These are phyloP conservation scores for Pestalotiopsis sp. DNA, from an alignment of 2,329 filamentous ascomycete genomes.

Conservation along the genomic window DNA sequence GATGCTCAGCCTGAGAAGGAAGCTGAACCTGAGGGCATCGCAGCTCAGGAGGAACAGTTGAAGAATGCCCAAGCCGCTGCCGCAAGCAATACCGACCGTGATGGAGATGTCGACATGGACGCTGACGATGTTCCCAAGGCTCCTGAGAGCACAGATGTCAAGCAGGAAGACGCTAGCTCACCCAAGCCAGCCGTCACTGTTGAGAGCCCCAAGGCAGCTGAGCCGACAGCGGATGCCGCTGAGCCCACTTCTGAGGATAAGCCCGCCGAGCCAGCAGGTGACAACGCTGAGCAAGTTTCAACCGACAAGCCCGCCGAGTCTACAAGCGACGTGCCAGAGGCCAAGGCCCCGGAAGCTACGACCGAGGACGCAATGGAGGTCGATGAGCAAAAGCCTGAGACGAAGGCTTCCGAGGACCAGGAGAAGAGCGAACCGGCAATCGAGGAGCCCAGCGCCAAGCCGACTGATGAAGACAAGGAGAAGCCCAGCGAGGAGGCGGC, in stretches of 20 bases:
- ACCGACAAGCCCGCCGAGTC: slow-evolving; percentile 9
- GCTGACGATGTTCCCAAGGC: slow-evolving; percentile 35
- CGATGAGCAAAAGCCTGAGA: slow-evolving; percentile 11
- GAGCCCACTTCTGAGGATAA: slow-evolving; percentile 2
- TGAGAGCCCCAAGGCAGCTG: slow-evolving; percentile 3
- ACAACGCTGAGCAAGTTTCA: neutral
- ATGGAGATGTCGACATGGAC: slow-evolving; percentile 54
- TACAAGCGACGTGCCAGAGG: neutral
- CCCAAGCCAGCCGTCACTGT: neutral
- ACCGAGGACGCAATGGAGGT: slow-evolving; percentile 13
- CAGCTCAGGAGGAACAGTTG: slow-evolving; percentile 26
- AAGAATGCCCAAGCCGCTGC: slow-evolving; percentile 23
- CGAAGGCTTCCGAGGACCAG: slow-evolving; percentile 3
- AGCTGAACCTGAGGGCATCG: slow-evolving; percentile 19
- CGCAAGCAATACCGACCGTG: slow-evolving; percentile 33
- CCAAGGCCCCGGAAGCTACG: neutral
- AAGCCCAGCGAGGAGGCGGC: neutral
- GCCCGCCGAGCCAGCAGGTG: slow-evolving; percentile 1
- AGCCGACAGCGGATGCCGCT: neutral
- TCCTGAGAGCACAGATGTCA: slow-evolving; percentile 30
- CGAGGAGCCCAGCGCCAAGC: neutral
- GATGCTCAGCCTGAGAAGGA: slow-evolving; percentile 27
- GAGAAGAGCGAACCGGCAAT: neutral
- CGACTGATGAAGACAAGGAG: slow-evolving; percentile 1
- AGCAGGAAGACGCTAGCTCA: slow-evolving; percentile 37